These are phyloP conservation scores for Pascua guehoae DNA, from an alignment of 1,284 basidiomycete species.

Conservation along the genomic window DNA sequence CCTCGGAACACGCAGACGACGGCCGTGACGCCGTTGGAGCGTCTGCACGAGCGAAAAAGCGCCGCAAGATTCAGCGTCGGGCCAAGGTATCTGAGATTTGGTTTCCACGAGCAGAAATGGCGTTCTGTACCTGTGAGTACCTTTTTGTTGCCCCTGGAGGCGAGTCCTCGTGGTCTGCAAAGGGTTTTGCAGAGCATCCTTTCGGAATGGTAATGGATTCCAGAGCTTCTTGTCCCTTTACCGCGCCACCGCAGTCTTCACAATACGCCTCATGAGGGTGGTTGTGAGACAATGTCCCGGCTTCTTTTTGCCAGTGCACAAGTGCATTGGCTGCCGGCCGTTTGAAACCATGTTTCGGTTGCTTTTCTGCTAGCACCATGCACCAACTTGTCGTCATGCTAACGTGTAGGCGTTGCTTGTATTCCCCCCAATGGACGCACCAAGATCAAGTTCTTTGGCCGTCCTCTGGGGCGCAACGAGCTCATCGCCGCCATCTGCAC, in stretches of 20 bases:
- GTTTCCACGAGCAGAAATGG: constrained; percentile 20
- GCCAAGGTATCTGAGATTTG: constrained; percentile 23
- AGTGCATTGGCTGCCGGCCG: too few relatives aligned
- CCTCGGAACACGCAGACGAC: constrained; percentile 6
- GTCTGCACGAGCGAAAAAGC: constrained; percentile 19
- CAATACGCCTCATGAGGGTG: too few relatives aligned
- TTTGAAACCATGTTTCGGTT: too few relatives aligned
- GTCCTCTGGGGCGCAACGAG: constrained; percentile 55
- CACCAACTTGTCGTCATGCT: neutral
- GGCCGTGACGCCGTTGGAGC: constrained; percentile 4
- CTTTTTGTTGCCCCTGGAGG: neutral
- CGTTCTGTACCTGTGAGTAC: constrained; percentile 22
- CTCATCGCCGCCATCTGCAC: constrained; percentile 54
- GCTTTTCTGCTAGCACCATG: neutral
- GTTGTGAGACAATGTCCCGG: too few relatives aligned
- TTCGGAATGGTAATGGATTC: too few relatives aligned
- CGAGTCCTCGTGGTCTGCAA: too few relatives aligned
- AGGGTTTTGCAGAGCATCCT: too few relatives aligned
- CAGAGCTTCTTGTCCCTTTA: too few relatives aligned
- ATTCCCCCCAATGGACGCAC: constrained; percentile 29
- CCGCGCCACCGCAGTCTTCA: too few relatives aligned
- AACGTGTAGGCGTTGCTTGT: constrained; percentile 18
- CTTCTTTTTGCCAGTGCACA: neutral
- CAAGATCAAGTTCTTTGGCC: constrained; percentile 53
- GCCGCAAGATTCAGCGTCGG: constrained; percentile 17